Evolutionary conservation across 2,329 filamentous ascomycete genomes (phyloP).

Genomic region (Pyrenophora teres): DNA sequence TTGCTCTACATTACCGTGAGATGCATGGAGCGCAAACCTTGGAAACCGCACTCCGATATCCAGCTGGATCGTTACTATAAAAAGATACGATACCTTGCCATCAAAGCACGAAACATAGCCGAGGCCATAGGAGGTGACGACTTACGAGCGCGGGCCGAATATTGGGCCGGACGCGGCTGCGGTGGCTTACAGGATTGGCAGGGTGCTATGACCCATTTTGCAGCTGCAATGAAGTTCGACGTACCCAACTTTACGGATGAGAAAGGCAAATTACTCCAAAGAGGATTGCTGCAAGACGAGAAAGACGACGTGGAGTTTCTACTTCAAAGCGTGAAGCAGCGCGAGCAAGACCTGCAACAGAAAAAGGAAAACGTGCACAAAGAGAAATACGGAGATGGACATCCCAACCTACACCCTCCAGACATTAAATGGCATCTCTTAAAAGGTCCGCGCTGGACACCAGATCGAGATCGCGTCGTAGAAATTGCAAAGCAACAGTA

Average conservation of each 20-base stretch:
- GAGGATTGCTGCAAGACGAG: slow-evolving; percentile 10
- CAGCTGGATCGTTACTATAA: neutral
- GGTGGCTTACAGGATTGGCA: slow-evolving; percentile 13
- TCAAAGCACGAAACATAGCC: slow-evolving; percentile 13
- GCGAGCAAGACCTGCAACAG: neutral
- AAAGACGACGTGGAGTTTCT: slow-evolving; percentile 14
- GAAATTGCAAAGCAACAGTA: neutral
- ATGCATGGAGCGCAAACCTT: slow-evolving; percentile 2
- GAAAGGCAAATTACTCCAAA: neutral
- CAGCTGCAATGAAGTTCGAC: slow-evolving; percentile 13
- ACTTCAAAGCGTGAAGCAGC: slow-evolving; percentile 1
- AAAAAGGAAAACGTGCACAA: neutral
- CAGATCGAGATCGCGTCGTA: slow-evolving; percentile 1
- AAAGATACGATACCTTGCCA: slow-evolving; percentile 7
- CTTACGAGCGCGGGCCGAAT: slow-evolving; percentile 23
- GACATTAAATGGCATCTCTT: neutral
- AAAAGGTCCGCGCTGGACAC: neutral
- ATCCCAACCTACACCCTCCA: neutral
- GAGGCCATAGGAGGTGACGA: slow-evolving; percentile 10
- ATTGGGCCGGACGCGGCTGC: slow-evolving; percentile 26
- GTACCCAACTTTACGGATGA: neutral
- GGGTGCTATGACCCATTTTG: slow-evolving; percentile 14
- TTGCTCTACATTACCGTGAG: slow-evolving; percentile 10
- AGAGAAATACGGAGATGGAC: neutral
- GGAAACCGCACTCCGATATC: neutral